A percentile compares a stretch with the other conserved stretches of the same genome.
These are phyloP conservation scores for Achaetomium macrosporum DNA, from an alignment of 2,329 filamentous ascomycete species.

Conservation along the genomic window DNA sequence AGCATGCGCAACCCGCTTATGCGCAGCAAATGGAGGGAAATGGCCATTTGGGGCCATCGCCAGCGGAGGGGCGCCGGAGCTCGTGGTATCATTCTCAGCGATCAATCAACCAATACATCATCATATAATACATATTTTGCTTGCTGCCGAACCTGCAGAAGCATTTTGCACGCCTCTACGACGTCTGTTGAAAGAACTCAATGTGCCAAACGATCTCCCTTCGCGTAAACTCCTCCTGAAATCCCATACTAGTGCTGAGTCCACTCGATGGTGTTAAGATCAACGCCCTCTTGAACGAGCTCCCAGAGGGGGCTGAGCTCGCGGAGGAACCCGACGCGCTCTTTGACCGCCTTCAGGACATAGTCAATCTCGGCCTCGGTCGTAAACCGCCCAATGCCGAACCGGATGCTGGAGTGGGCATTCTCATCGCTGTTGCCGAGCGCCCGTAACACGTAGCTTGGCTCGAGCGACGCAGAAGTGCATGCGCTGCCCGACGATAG, in stretches of 20 bases:
- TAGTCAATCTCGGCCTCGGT: constrained; percentile 96
- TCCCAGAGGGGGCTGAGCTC: constrained; percentile 97
- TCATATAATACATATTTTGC: constrained; percentile 15
- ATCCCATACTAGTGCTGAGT: constrained; percentile 69
- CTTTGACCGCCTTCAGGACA: constrained; percentile 86
- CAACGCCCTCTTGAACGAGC: constrained; percentile 92
- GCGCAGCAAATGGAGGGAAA: no score
- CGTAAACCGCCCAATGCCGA: constrained; percentile 95
- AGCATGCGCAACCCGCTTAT: no score
- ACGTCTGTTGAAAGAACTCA: background rate
- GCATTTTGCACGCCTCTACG: background rate
- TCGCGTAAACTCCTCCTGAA: background rate
- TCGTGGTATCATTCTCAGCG: constrained; percentile 22
- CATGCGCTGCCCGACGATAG: constrained; percentile 94
- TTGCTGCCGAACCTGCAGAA: background rate
- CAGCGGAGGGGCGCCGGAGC: background rate
- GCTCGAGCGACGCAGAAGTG: constrained; percentile 93
- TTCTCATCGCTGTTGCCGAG: constrained; percentile 96
- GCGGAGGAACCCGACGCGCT: constrained; percentile 85
- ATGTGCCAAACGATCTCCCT: background rate
- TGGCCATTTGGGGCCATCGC: background rate
- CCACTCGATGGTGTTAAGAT: constrained; percentile 96
- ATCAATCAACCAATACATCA: constrained; percentile 11
- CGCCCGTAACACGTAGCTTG: constrained; percentile 90
- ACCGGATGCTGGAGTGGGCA: constrained; percentile 94